phyloP scores from a whole-genome alignment of 306 rosid genomes.

The Oemleria cerasiformis region DNA sequence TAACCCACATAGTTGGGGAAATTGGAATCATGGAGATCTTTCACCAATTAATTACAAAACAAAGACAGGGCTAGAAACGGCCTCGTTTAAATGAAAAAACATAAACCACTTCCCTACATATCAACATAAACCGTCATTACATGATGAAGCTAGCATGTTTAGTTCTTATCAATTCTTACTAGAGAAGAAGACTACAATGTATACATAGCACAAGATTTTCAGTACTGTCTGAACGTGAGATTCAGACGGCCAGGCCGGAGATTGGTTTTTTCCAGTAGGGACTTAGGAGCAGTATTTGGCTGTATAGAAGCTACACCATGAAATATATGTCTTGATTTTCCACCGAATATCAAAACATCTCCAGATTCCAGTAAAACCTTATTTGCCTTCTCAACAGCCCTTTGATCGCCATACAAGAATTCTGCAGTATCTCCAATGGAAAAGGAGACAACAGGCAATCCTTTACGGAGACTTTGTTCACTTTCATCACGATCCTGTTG shows the following conservation, averaged over 20 bases:
- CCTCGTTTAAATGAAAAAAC: neutral
- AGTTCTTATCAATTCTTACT: neutral
- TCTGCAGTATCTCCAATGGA: slow-evolving; percentile 83
- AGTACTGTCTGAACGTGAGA: slow-evolving; percentile 74
- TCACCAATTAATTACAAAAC: too few species aligned
- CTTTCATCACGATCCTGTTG: slow-evolving; percentile 81
- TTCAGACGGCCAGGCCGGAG: slow-evolving; percentile 65
- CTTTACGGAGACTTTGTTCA: slow-evolving; percentile 26
- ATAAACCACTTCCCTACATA: neutral
- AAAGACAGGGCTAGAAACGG: too few species aligned
- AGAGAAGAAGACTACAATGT: neutral
- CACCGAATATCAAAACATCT: slow-evolving; percentile 84
- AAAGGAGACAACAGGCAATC: slow-evolving; percentile 75
- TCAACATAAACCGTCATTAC: slow-evolving; percentile 6
- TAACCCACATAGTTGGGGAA: neutral
- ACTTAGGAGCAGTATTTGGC: slow-evolving; percentile 46
- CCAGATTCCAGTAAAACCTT: slow-evolving; percentile 55
- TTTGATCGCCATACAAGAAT: slow-evolving; percentile 48
- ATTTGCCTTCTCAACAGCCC: slow-evolving; percentile 42
- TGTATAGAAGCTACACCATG: slow-evolving; percentile 60
- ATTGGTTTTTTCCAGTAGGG: slow-evolving; percentile 39
- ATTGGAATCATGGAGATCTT: neutral
- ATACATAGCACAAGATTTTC: slow-evolving; percentile 1
- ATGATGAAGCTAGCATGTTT: neutral
- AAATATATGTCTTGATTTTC: slow-evolving; percentile 57